Conservation (phyloP, 2,329 filamentous ascomycete genomes). For the Bipolaris victoriae region DNA sequence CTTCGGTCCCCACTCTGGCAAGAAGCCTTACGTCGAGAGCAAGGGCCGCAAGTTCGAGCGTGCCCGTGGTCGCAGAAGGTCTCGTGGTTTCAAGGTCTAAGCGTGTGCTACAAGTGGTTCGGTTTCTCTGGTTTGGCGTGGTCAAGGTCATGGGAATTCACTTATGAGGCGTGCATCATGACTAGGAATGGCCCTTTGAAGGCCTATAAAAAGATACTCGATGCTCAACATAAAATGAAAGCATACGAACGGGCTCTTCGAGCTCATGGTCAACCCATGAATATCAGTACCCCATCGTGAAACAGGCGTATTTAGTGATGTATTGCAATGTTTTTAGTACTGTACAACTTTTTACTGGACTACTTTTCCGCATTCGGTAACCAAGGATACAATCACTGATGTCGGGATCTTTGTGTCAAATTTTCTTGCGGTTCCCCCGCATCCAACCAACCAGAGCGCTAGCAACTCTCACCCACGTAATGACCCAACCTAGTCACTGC, state of each 20-base stretch:
- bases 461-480: slow-evolving; percentile 23
- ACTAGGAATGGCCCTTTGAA: slow-evolving; percentile 42
- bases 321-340: not conserved
- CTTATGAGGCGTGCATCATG: slow-evolving; percentile 47
- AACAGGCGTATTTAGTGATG: not conserved
- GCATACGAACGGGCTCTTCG: slow-evolving; percentile 41
- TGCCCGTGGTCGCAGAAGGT: slow-evolving; percentile 97
- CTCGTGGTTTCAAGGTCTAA: slow-evolving; percentile 99
- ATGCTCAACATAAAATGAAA: slow-evolving; percentile 45
- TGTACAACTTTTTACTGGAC: not conserved
- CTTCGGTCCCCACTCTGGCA: slow-evolving; percentile 96
- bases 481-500: slow-evolving; percentile 26
- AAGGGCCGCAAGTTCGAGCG: slow-evolving; percentile 99
- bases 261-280: slow-evolving; percentile 43
- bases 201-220: slow-evolving; percentile 48
- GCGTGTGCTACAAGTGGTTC: slow-evolving; percentile 36
- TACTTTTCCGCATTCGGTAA: slow-evolving; percentile 9
- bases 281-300: slow-evolving; percentile 3
- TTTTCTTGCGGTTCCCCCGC: slow-evolving; percentile 35
- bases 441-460: slow-evolving; percentile 26
- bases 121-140: slow-evolving; percentile 49
- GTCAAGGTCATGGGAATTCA: slow-evolving; percentile 46
- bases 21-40: slow-evolving; percentile 97
- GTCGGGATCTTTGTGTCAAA: slow-evolving; percentile 23
- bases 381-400: not conserved